These are phyloP conservation scores for Aspergillus phoenicis DNA, from an alignment of 2,329 filamentous ascomycete genomes.

Conservation along the genomic window DNA sequence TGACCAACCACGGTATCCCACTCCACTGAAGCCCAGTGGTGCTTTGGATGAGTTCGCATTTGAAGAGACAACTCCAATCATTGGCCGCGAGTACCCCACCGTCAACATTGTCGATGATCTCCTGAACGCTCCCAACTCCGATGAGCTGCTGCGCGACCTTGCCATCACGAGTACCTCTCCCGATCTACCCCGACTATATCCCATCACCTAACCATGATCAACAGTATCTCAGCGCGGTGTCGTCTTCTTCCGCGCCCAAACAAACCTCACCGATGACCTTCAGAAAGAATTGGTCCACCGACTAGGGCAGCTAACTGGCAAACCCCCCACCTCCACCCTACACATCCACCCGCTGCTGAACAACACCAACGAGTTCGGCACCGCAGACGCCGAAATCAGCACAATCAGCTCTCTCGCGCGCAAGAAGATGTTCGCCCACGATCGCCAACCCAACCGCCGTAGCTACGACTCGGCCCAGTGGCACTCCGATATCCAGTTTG, in stretches of 20 bases:
- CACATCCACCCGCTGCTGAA: constrained; percentile 65
- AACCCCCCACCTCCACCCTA: constrained; percentile 59
- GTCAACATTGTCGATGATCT: constrained; percentile 52
- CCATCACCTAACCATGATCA: neutral
- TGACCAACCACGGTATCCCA: constrained; percentile 16
- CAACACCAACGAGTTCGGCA: constrained; percentile 57
- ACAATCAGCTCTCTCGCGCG: constrained; percentile 62
- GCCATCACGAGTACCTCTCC: constrained; percentile 62
- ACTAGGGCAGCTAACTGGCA: constrained; percentile 62
- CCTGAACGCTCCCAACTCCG: constrained; percentile 62
- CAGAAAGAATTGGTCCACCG: constrained; percentile 66
- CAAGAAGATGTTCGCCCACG: constrained; percentile 47
- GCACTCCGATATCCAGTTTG: constrained; percentile 67
- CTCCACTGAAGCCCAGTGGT: constrained; percentile 37
- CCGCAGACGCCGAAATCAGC: constrained; percentile 62
- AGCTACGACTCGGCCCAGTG: constrained; percentile 28
- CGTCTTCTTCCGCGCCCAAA: constrained; percentile 69
- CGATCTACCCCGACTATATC: neutral
- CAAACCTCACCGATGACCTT: constrained; percentile 61
- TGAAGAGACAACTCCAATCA: constrained; percentile 47
- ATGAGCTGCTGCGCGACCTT: constrained; percentile 66
- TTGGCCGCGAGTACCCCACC: constrained; percentile 46
- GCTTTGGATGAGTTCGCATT: constrained; percentile 44
- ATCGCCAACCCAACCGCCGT: neutral
- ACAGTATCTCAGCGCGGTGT: constrained; percentile 69